These are phyloP conservation scores for Herpetomonas samuelpessoai DNA, from an alignment of 208 protist genomes.

Conservation along the genomic window DNA sequence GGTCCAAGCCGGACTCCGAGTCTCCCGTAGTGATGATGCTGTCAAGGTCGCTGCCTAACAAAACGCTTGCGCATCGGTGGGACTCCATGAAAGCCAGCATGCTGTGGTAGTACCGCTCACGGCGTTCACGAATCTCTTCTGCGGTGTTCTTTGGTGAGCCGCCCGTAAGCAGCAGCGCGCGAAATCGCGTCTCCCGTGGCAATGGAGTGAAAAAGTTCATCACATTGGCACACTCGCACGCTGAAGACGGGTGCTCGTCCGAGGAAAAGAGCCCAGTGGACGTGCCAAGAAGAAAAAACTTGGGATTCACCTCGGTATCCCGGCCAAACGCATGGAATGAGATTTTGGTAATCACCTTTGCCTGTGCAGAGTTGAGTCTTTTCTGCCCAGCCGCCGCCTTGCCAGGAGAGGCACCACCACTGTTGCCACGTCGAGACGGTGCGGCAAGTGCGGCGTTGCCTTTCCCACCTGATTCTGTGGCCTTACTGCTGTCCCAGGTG, in stretches of 20 bases:
- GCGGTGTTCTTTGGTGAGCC: constrained; percentile 4
- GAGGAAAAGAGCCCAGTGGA: constrained; percentile 16
- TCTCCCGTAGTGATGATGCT: constrained; percentile 25
- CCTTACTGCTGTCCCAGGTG: too few species aligned
- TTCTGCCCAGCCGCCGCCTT: background rate
- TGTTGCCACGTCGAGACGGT: background rate
- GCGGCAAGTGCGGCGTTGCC: too few species aligned
- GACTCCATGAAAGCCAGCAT: constrained; percentile 23
- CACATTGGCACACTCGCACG: constrained; percentile 13
- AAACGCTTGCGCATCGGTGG: constrained; percentile 17
- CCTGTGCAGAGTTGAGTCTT: background rate
- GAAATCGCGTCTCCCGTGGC: constrained; percentile 1
- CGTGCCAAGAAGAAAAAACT: constrained; percentile 34
- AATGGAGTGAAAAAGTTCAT: constrained; percentile 17
- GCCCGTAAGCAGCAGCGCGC: constrained; percentile 10
- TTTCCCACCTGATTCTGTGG: too few species aligned
- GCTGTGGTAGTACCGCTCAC: constrained; percentile 28
- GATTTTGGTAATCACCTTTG: constrained; percentile 8
- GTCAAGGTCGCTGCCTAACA: constrained; percentile 41
- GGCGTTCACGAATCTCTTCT: constrained; percentile 29
- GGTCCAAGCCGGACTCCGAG: constrained; percentile 30
- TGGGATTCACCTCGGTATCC: constrained; percentile 24
- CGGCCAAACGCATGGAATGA: constrained; percentile 27
- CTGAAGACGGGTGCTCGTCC: constrained; percentile 1
- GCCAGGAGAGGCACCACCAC: too few species aligned